Base-by-base conservation (phyloP, 129 eudicot species). In the Erigeron canadensis region DNA sequence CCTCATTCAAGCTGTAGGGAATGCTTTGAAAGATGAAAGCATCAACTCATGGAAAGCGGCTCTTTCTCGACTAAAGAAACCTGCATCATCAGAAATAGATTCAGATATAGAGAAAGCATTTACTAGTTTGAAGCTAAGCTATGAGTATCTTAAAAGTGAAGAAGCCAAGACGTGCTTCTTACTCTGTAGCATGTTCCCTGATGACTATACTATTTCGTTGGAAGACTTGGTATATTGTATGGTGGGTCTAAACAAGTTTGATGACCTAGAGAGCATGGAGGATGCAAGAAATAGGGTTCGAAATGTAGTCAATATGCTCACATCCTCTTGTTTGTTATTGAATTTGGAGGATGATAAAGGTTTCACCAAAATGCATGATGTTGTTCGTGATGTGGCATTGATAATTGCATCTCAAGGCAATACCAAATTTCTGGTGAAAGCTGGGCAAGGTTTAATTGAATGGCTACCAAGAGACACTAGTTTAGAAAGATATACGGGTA, bases 401-500 rank as follows among this genome's bases (percentile, higher is more conserved):
- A 7, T 63, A 2, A 74, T 47, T 17, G 45, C 63, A 18, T 34
- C 69, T 38, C 1, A 65, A 8, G 23, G 55, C 1, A 56, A 18
- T 10, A 41, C 51, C 3, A 40, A 40, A 3, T 58, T 44, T 60
- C 39, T 16, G 28, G 77, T 60, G 18, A 15, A 28, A 6, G 41
- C 77, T 10, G 39, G 60, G 46, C n/a, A 4, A 21, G 69, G 68
- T 60, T 44, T 72, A 72, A 12, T n/a, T n/a, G n/a, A n/a, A n/a
- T n/a, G n/a, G n/a, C n/a, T n/a, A n/a, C n/a, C n/a, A n/a, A n/a
- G n/a, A n/a, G n/a, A n/a, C n/a, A n/a, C n/a, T n/a, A n/a, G n/a
- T n/a, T n/a, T n/a, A n/a, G n/a, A n/a, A n/a, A 22, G 17, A n/a
- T 75, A 75, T 66, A 75, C 55, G 34, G 62, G 40, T 45, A 75